Evolutionary conservation across 2,329 filamentous ascomycete genomes (phyloP), one percentile per base, ranked within the genome.

Genomic region (Chalara sp.): DNA sequence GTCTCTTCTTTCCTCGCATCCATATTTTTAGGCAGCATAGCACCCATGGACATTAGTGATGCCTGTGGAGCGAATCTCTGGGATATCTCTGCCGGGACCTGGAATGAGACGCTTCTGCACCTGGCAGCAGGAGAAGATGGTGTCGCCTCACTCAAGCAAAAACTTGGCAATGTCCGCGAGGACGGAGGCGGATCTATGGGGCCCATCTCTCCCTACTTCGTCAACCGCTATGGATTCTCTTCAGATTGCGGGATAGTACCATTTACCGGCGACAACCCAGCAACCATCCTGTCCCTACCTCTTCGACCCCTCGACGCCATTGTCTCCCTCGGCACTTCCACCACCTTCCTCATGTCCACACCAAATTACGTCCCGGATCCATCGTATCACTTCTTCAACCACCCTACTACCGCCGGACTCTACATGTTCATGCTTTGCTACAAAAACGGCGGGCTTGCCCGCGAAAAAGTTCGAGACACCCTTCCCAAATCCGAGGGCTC

Each of bases 371-470:
- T 85, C 67, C 89, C 93, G 2, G 86, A 96, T 64, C 87, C 89
- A 3, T 81, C 87, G 6, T 96, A 96, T 65, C 93, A 99, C 73
- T 96, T 97, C 76, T 95, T 97, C 80, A 96, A 96, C 73, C 91
- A 97, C 69, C 93, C 93, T 1, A 93, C 90, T 43, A 95, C 89
- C 1, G 74, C 84, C 0, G 89, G 87, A 1, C 80, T 96, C 53
- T 96, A 95, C 78, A 97, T 99, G 93, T 97, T 99, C 71, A 99
- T 99, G 93, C 82, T 99, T 35, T 99, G 93, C 77, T 99, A 97
- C 76, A 97, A 97, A 72, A 99, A 99, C 70, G 93, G 93, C 59
- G 90, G 90, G 2, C 81, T 97, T 1, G 92, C 93, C 2, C 86
- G 93, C 43, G 93, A 99, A 67, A 84, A 87, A 62, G 81, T 97